Evolutionary conservation across 345 rosid genomes (phyloP), one percentile per base, ranked within the genome.

Genomic region (Isatis tinctoria): DNA sequence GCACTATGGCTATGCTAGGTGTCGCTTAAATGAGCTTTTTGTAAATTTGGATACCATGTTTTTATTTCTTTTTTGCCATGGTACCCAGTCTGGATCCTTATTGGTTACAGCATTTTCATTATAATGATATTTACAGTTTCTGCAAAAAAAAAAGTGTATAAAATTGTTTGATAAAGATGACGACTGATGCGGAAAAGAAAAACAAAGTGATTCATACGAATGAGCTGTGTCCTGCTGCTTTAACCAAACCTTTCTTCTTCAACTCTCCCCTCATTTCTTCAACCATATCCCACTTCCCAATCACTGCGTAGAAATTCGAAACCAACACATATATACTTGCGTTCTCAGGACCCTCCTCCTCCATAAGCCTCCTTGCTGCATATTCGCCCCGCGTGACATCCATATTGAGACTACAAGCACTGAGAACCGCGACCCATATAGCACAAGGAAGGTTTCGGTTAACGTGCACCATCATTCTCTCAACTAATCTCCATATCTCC

Each of bases 181-280:
- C 24, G n/a, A 40, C 36, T 36, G 4, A 61, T 51, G 69, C 17
- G 9, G 66, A 43, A 10, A 36, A 44, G n/a, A n/a, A 16, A 7
- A 16, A 39, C 27, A 33, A n/a, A 54, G 30, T 45, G 51, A 40
- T 49, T 74, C 54, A 74, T 35, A 74, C 49, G 53, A 84, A 71
- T 81, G 79, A 75, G 76, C 98, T 92, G 69, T 86, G 81, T 30
- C 94, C 96, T 1, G 76, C 74, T 63, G 82, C 87, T 81, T 92
- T 92, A 32, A 52, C 51, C 59, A 90, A 80, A 60, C 84, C 83
- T 67, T 75, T 85, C 51, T 79, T 64, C 73, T 57, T 81, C 88
- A 87, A 61, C 32, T 67, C 58, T 28, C 64, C 82, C 67, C 96
- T 90, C 74, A 86, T 71, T 48, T 78, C 77, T 60, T 77, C 86